Conservation (phyloP, 2,329 filamentous ascomycete species). For the Colletotrichum cordylinicola region DNA sequence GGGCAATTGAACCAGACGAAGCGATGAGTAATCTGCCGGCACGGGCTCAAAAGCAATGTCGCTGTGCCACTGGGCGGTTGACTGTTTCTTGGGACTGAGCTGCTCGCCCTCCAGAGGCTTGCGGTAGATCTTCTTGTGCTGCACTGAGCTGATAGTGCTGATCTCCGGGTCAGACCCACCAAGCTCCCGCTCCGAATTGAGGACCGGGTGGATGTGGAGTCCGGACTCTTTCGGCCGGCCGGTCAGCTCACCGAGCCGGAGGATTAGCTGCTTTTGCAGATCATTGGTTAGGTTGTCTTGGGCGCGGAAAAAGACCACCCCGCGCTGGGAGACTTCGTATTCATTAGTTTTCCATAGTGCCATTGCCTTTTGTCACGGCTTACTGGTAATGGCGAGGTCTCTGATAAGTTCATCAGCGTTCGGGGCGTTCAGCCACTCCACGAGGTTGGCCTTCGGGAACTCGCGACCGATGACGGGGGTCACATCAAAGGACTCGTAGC, state of each 20-base stretch:
- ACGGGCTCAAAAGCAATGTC: constrained; percentile 67
- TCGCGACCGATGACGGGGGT: constrained; percentile 63
- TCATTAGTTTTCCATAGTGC: neutral
- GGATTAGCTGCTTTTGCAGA: constrained; percentile 64
- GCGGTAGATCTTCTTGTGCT: constrained; percentile 45
- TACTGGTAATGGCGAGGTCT: constrained; percentile 67
- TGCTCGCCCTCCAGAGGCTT: constrained; percentile 22
- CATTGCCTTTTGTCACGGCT: neutral
- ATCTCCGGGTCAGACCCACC: constrained; percentile 60
- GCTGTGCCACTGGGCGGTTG: constrained; percentile 43
- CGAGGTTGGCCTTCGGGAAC: constrained; percentile 54
- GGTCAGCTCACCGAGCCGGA: constrained; percentile 63
- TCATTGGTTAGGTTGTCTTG: constrained; percentile 64
- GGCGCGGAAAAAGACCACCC: constrained; percentile 69
- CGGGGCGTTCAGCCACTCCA: constrained; percentile 57
- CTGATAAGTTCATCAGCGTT: constrained; percentile 62
- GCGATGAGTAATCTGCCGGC: constrained; percentile 64
- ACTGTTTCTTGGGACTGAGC: constrained; percentile 37
- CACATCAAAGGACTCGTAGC: constrained; percentile 51
- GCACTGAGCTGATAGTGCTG: constrained; percentile 62
- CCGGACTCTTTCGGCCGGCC: constrained; percentile 63
- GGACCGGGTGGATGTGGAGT: constrained; percentile 66
- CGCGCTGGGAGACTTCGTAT: constrained; percentile 61
- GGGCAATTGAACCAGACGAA: constrained; percentile 63
- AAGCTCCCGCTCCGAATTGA: constrained; percentile 59